Evolutionary conservation across 2,329 filamentous ascomycete species (phyloP).

Genomic region (Talaromyces sp.): DNA sequence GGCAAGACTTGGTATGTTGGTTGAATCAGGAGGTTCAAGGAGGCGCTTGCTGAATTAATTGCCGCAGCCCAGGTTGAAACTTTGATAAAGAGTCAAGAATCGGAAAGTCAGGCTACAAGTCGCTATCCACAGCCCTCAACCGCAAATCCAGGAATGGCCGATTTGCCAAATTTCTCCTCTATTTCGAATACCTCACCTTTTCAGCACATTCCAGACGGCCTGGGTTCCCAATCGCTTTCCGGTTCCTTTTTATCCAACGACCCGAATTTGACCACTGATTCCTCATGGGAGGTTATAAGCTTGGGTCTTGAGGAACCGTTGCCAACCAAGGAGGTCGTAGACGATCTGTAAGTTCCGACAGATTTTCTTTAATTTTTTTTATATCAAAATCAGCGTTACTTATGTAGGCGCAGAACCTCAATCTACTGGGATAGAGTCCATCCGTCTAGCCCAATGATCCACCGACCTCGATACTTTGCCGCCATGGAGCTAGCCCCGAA

Average conservation of each 20-base stretch:
- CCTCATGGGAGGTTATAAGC: conserved; percentile 81
- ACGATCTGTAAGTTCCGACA: conserved; percentile 62
- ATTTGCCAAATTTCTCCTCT: conserved; percentile 22
- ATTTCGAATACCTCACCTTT: conserved; percentile 14
- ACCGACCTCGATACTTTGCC: conserved; percentile 78
- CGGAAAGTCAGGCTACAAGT: conserved; percentile 23
- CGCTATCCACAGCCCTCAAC: conserved; percentile 15
- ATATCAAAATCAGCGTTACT: conserved; percentile 10
- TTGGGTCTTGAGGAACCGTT: conserved; percentile 77
- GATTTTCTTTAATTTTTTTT: neutral
- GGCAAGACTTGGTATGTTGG: conserved; percentile 73
- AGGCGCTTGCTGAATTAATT: conserved; percentile 11
- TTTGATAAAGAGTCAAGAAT: conserved; percentile 73
- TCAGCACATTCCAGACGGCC: conserved; percentile 7
- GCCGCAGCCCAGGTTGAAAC: conserved; percentile 82
- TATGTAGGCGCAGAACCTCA: conserved; percentile 54
- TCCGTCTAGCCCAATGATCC: conserved; percentile 79
- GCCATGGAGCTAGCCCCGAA: conserved; percentile 85
- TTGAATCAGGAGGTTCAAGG: neutral
- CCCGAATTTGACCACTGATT: conserved; percentile 34
- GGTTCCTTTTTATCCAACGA: conserved; percentile 15
- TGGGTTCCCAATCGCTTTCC: neutral
- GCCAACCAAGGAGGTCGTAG: conserved; percentile 72
- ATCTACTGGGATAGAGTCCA: conserved; percentile 91
- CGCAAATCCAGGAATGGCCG: conserved; percentile 24